A percentile compares a stretch with the other conserved stretches of the same genome.
These are phyloP conservation scores for Blumeriella jaapii DNA, from an alignment of 2,329 filamentous ascomycete species.

Conservation along the genomic window DNA sequence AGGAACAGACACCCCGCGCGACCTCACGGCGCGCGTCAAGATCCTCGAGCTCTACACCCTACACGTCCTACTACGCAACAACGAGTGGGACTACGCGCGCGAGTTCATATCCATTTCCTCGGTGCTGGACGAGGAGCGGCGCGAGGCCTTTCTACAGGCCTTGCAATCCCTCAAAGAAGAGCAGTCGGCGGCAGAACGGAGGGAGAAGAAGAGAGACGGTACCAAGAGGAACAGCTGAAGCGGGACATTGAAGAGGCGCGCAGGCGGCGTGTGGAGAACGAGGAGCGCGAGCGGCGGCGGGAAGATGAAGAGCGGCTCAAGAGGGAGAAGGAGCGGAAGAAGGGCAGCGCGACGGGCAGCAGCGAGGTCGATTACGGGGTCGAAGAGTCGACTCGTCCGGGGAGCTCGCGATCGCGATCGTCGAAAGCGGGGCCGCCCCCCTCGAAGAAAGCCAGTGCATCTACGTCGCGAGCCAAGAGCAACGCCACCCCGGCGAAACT, in stretches of 20 bases:
- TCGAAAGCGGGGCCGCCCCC: no score
- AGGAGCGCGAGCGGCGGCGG: conserved; percentile 45
- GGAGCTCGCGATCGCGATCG: conserved; percentile 17
- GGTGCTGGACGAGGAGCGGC: conserved; percentile 81
- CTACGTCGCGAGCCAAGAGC: conserved; percentile 13
- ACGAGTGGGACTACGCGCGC: conserved; percentile 90
- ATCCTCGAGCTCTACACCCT: conserved; percentile 92
- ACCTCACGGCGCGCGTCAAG: conserved; percentile 75
- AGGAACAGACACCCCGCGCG: conserved; percentile 74
- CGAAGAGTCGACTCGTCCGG: conserved; percentile 33
- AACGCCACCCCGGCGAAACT: conserved; percentile 12
- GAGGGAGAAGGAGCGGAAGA: conserved; percentile 34
- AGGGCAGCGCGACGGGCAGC: conserved; percentile 31
- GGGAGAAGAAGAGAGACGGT: conserved; percentile 44
- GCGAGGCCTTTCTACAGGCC: conserved; percentile 79
- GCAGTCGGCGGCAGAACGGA: conserved; percentile 55
- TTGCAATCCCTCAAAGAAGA: conserved; percentile 77
- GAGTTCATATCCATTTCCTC: conserved; percentile 83
- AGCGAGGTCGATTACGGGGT: conserved; percentile 61
- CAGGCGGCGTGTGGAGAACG: conserved; percentile 47
- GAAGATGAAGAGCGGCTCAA: conserved; percentile 30
- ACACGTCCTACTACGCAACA: conserved; percentile 85
- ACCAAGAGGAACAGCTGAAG: conserved; percentile 45
- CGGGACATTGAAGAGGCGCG: conserved; percentile 46
- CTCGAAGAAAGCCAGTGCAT: conserved; percentile 5